These are phyloP conservation scores for Aquilaria sinensis DNA, from an alignment of 345 rosid genomes.

Conservation along the genomic window DNA sequence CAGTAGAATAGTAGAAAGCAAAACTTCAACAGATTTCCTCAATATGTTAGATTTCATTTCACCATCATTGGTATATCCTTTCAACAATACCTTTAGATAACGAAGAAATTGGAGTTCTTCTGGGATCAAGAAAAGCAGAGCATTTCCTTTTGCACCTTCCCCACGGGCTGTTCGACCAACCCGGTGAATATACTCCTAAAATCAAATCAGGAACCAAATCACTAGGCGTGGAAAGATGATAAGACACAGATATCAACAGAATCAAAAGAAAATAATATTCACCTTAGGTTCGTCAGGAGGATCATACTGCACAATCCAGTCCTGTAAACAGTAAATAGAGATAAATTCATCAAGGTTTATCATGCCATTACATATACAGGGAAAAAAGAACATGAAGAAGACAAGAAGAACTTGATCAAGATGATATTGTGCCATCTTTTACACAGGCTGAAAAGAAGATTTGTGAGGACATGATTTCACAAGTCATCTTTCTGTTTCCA, in stretches of 20 bases:
- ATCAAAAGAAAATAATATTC: constrained; percentile 1
- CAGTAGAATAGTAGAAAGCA: too few relatives aligned
- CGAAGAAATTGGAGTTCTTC: constrained; percentile 90
- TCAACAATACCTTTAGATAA: constrained; percentile 87
- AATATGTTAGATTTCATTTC: too few relatives aligned
- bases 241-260: background rate
- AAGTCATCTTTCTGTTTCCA: too few relatives aligned
- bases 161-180: constrained; percentile 99
- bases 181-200: constrained; percentile 95
- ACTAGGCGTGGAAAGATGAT: constrained; percentile 1
- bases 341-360: background rate
- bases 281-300: constrained; percentile 99
- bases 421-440: too few relatives aligned
- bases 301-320: constrained; percentile 97
- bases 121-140: constrained; percentile 82
- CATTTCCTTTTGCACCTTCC: constrained; percentile 96
- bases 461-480: too few relatives aligned
- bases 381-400: too few relatives aligned
- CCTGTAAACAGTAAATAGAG: constrained; percentile 36
- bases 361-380: too few relatives aligned
- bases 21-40: too few relatives aligned
- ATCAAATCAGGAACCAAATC: constrained; percentile 12
- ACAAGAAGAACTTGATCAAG: too few relatives aligned
- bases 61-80: too few relatives aligned
- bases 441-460: too few relatives aligned